Base-by-base conservation (phyloP, 1,284 basidiomycete genomes). In the Inonotus hispidus region DNA sequence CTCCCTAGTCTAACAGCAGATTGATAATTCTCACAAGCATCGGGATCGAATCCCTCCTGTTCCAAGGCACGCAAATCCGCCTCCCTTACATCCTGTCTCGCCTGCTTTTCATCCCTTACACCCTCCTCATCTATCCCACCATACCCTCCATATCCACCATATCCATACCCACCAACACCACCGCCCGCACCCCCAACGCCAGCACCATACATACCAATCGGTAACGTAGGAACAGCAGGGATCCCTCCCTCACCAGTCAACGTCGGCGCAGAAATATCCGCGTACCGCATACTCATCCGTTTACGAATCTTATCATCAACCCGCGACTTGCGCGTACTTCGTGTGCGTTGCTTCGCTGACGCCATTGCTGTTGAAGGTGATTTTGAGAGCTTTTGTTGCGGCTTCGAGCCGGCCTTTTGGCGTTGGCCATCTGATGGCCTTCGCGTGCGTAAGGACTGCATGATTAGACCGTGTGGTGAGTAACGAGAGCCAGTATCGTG, bases 301-400 rank as follows among this genome's bases (percentile, higher is more conserved):
- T 92, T 92, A 82, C 92, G 93, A 74, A 95, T 93, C 78, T 91
- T 92, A 81, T 95, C 93, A 72, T 92, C 92, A 60, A 95, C 88
- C 60, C 86, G 82, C 61, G 88, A 87, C 72, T 88, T 90, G 68
- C 82, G 78, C 72, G 65, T 71, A 73, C 60, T 67, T 65, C 19
- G 66, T 57, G 25, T 56, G 60, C 25, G 68, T 63, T 37, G 67
- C 68, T 13, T 65, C 59, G 58, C 70, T 71, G 61, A 68, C 68
- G 66, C 80, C 41, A 43, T 21, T 80, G 61, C 77, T 68, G 55
- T 80, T 74, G 67, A 77, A 81, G 35, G 73, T 70, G 1, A 59
- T 63, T 55, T 75, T 65, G 35, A 74, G 70, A 72, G 32, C 71
- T 66, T 65, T 75, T 74, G 65, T 72, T 68, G 61, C 70, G 65